Evolutionary conservation across 805 yeast species (phyloP).

Genomic region (Millerago galiae): DNA sequence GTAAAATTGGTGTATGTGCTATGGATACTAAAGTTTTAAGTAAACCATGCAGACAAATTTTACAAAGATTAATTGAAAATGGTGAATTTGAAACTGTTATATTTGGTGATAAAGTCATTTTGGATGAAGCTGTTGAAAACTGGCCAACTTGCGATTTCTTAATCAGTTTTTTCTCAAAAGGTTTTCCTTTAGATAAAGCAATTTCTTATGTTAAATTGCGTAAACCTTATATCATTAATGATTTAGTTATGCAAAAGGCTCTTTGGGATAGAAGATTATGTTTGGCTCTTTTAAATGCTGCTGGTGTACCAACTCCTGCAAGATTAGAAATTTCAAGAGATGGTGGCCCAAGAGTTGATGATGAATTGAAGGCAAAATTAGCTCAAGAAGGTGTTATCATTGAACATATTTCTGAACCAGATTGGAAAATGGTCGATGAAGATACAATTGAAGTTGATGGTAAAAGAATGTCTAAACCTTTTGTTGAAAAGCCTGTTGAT

Average conservation of each 20-base stretch:
- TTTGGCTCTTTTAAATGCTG: conserved; percentile 66
- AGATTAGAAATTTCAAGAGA: conserved; percentile 89
- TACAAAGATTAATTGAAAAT: conserved; percentile 79
- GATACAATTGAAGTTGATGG: conserved; percentile 79
- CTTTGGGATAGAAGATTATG: conserved; percentile 97
- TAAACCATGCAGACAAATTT: conserved; percentile 89
- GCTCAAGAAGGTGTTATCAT: conserved; percentile 50
- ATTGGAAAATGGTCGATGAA: conserved; percentile 83
- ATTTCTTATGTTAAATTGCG: conserved; percentile 82
- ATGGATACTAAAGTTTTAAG: conserved; percentile 96
- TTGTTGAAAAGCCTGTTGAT: conserved; percentile 97
- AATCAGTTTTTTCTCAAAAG: conserved; percentile 89
- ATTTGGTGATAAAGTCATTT: conserved; percentile 93
- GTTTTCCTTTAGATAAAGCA: conserved; percentile 95
- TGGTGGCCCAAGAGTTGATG: conserved; percentile 89
- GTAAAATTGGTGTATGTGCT: conserved; percentile 97
- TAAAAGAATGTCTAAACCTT: conserved; percentile 70
- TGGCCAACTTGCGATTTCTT: conserved; percentile 99
- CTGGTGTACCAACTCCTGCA: conserved; percentile 84
- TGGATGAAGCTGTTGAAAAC: conserved; percentile 88
- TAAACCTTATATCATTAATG: conserved; percentile 86
- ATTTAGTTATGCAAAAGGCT: conserved; percentile 82
- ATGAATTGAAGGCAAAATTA: conserved; percentile 54
- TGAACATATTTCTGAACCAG: conserved; percentile 50
- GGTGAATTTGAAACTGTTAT: conserved; percentile 96